Percentiles rank a stretch among this genome's conserved stretches.
Conservation (phyloP, 2,329 filamentous ascomycete genomes). For the Lizonia empirigonia region DNA sequence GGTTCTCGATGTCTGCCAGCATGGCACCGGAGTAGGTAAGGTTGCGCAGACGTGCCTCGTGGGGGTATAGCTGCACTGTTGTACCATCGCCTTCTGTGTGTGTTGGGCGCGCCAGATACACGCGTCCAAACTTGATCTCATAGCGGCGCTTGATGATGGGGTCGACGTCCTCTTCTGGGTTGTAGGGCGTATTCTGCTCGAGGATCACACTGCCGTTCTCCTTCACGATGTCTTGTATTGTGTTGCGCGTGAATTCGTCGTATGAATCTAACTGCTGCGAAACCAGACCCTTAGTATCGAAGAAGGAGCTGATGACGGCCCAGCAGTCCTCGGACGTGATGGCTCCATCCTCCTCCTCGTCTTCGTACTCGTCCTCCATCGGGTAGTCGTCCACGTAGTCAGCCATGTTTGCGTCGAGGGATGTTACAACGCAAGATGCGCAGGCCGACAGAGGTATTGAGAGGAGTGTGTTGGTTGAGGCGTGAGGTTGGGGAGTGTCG, state of each 20-base stretch:
- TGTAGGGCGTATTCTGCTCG: constrained; percentile 84
- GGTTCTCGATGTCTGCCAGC: constrained; percentile 86
- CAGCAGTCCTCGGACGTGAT: constrained; percentile 98
- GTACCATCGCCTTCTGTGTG: constrained; percentile 93
- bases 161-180: constrained; percentile 68
- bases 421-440: constrained; percentile 6
- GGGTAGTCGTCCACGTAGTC: constrained; percentile 67
- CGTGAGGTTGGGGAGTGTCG: constrained; percentile 16
- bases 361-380: constrained; percentile 63
- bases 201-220: constrained; percentile 92
- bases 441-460: constrained; percentile 7
- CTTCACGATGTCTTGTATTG: constrained; percentile 91
- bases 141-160: constrained; percentile 88
- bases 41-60: constrained; percentile 94
- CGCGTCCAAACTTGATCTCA: constrained; percentile 90
- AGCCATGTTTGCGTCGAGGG: constrained; percentile 52
- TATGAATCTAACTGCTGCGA: constrained; percentile 98
- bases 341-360: constrained; percentile 63
- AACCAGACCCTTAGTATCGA: constrained; percentile 92
- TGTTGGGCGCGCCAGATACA: constrained; percentile 86
- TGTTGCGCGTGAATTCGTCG: constrained; percentile 93
- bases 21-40: constrained; percentile 93
- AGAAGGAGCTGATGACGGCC: constrained; percentile 96
- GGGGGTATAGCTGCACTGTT: constrained; percentile 83
- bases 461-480: constrained; percentile 20